Base-by-base conservation (phyloP, 2,329 filamentous ascomycete species). In the Arthrobotrys conoides region DNA sequence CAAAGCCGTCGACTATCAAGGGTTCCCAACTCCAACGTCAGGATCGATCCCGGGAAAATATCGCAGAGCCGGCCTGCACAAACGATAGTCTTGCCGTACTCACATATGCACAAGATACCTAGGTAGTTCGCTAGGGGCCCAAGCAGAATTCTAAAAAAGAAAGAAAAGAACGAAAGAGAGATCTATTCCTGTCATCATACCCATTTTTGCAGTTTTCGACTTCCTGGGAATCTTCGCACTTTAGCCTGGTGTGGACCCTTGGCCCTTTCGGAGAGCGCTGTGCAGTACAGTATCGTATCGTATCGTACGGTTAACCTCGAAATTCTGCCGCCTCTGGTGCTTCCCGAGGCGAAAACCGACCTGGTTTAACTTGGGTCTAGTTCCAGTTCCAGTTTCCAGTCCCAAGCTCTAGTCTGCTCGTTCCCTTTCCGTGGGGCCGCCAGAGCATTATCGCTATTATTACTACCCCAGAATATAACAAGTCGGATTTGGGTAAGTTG, bases 31-130 rank as follows among this genome's bases (percentile, higher is more conserved):
- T 69, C 24, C 27, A 57, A 53, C 55, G 67, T 70, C 68, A 63
- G 63, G 51, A 65, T 72, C 75, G 68, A 78, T 72, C 57, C 75
- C 75, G 68, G 75, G 68, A 78, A 78, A 78, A 78, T 78, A 72
- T 78, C 75, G 68, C 75, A 68, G 46, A 72, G 20, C 44, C 4
- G 18, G 44, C 57, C 57, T 44, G 57, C 36, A 20, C 63, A 61
- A 46, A 78, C 75, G 75, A 72, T 55, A 78, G 36, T 61, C 30
- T 46, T 30, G 53, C 55, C 41, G 44, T 63, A 33, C 24, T 51
- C 38, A 44, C 57, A 61, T 41, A 61, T 61, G 36, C 36, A 44
- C 57, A 44, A 6, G 1, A n/a, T 38, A 24, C 22, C 51, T 57
- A 49, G 33, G 46, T 61, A 66, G 59, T 59, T 38, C 33, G 68